Percentiles rank a stretch among this genome's conserved stretches.
Conservation (phyloP, 2,329 filamentous ascomycete species). For the Clonostachys rhizophaga region DNA sequence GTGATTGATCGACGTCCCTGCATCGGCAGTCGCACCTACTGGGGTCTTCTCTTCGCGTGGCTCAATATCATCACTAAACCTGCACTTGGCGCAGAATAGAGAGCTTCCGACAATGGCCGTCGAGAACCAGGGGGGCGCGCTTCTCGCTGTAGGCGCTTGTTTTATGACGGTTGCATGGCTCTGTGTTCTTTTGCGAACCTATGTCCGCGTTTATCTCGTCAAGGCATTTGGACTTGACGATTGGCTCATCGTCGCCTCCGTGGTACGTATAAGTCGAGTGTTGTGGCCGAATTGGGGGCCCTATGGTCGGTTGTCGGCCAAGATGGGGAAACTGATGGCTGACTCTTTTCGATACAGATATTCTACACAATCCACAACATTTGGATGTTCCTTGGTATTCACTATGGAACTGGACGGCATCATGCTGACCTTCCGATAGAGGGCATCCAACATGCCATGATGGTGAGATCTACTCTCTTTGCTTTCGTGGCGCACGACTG, state of each 20-base stretch:
- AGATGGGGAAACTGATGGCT: background rate
- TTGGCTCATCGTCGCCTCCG: slow-evolving; percentile 27
- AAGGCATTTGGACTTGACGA: slow-evolving; percentile 32
- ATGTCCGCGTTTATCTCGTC: slow-evolving; percentile 23
- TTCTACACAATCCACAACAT: slow-evolving; percentile 26
- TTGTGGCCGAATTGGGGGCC: background rate
- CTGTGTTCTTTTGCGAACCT: slow-evolving; percentile 21
- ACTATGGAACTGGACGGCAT: slow-evolving; percentile 34
- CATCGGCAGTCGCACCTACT: no score
- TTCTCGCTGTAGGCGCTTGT: slow-evolving; percentile 22
- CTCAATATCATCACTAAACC: no score
- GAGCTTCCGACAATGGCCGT: slow-evolving; percentile 8
- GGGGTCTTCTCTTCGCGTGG: no score
- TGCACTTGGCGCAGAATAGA: no score
- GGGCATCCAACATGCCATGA: slow-evolving; percentile 21
- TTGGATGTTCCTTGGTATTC: slow-evolving; percentile 25
- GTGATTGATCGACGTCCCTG: no score
- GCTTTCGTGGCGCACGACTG: no score
- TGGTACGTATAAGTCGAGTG: slow-evolving; percentile 11
- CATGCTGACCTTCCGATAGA: slow-evolving; percentile 16
- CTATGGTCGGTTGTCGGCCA: no score
- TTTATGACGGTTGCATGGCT: slow-evolving; percentile 16
- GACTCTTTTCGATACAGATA: slow-evolving; percentile 8
- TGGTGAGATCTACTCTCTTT: slow-evolving; percentile 14
- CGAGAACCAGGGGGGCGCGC: slow-evolving; percentile 22